phyloP scores from a whole-genome alignment of 805 yeast species.

The Saccharomycopsis schoenii region DNA sequence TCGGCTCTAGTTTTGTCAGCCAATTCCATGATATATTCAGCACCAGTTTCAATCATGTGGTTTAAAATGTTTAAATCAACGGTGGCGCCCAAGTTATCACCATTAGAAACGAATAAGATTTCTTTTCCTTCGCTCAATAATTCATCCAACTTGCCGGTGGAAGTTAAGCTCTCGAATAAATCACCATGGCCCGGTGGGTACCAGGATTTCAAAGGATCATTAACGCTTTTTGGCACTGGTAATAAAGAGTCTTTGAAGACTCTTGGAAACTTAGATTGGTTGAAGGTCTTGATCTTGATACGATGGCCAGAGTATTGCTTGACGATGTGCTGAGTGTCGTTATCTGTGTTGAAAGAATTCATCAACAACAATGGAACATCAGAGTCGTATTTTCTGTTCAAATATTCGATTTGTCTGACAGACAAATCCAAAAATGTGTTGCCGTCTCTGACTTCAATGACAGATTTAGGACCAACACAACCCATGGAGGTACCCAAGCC shows the following conservation, averaged over 20 bases:
- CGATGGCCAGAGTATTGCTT: constrained; percentile 96
- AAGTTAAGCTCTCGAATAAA: constrained; percentile 78
- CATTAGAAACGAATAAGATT: constrained; percentile 89
- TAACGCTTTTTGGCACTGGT: constrained; percentile 74
- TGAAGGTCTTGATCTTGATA: constrained; percentile 88
- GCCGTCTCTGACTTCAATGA: constrained; percentile 97
- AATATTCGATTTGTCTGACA: constrained; percentile 93
- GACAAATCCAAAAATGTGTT: constrained; percentile 92
- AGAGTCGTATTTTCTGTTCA: constrained; percentile 80
- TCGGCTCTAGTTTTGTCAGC: constrained; percentile 99
- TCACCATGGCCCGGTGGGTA: constrained; percentile 99
- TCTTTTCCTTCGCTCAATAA: constrained; percentile 91
- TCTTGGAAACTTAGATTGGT: constrained; percentile 97
- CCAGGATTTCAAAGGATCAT: constrained; percentile 80
- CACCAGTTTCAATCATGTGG: constrained; percentile 84
- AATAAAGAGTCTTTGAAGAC: constrained; percentile 89
- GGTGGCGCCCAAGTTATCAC: constrained; percentile 97
- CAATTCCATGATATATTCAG: constrained; percentile 96
- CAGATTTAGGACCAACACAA: constrained; percentile 97
- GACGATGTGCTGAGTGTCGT: constrained; percentile 88
- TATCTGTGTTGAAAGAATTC: constrained; percentile 98
- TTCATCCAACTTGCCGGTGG: constrained; percentile 86
- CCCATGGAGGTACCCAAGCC: constrained; percentile 99
- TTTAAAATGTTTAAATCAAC: constrained; percentile 83
- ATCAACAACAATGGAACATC: constrained; percentile 94